Conservation (phyloP, 2,329 filamentous ascomycete species). For the Emergomyces pasteurianus region DNA sequence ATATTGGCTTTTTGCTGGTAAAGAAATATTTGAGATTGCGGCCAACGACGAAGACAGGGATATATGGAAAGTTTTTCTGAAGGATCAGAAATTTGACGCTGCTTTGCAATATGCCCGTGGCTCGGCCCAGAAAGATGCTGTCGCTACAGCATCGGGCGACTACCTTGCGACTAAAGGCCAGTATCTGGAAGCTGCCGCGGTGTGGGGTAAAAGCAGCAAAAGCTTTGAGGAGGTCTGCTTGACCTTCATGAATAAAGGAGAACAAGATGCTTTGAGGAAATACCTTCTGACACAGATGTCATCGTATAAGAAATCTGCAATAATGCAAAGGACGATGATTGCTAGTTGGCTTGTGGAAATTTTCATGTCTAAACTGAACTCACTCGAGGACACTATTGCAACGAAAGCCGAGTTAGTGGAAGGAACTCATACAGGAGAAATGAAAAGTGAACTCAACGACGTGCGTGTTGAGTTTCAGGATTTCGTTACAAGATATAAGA, state of each 20-base stretch:
- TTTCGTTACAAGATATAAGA: constrained; percentile 74
- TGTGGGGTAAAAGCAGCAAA: constrained; percentile 94
- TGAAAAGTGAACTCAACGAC: constrained; percentile 55
- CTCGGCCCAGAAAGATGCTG: constrained; percentile 70
- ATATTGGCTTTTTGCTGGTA: constrained; percentile 86
- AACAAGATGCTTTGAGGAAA: constrained; percentile 80
- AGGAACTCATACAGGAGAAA: constrained; percentile 56
- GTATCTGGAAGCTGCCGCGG: constrained; percentile 71
- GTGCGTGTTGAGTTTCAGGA: constrained; percentile 74
- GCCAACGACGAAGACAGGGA: constrained; percentile 83
- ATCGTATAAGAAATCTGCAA: constrained; percentile 65
- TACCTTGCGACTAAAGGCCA: constrained; percentile 70
- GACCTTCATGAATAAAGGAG: constrained; percentile 75
- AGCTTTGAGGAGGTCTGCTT: constrained; percentile 93
- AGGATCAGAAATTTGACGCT: constrained; percentile 74
- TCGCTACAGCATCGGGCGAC: constrained; percentile 86
- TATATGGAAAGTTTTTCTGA: constrained; percentile 88
- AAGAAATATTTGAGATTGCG: constrained; percentile 89
- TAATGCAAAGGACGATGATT: constrained; percentile 93
- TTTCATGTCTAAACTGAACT: constrained; percentile 95
- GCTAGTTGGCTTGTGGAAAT: constrained; percentile 91
- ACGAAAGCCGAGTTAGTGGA: constrained; percentile 74
- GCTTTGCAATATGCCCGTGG: constrained; percentile 78
- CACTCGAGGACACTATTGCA: constrained; percentile 84
- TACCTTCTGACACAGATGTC: constrained; percentile 78